Evolutionary conservation across 371 early-diverging fungal genomes (phyloP).

Genomic region (Circinella umbellata): DNA sequence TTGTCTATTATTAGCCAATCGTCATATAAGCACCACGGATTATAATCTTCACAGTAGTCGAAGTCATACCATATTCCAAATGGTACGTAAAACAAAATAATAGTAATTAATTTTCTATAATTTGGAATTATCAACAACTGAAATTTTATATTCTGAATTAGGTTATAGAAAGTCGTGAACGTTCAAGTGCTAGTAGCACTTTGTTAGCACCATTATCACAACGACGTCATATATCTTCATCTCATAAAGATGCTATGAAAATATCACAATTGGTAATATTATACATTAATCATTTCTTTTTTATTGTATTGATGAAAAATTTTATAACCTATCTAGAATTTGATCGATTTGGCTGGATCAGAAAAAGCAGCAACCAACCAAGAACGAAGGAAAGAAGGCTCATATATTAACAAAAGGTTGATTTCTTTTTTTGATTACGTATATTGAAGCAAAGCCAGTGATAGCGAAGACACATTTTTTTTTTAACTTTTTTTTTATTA

Average conservation of each 20-base stretch:
- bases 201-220: not conserved
- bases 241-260: slow-evolving; percentile 57
- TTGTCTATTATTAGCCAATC: slow-evolving; percentile 51
- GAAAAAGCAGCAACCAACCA: slow-evolving; percentile 79
- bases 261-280: slow-evolving; percentile 64
- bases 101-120: not conserved
- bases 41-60: slow-evolving; percentile 88
- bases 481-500: not conserved
- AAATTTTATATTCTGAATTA: not conserved
- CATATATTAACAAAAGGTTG: slow-evolving; percentile 83
- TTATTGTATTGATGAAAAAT: not conserved
- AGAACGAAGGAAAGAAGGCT: slow-evolving; percentile 86
- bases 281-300: not conserved
- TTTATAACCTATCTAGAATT: slow-evolving; percentile 11
- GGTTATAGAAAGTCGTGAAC: slow-evolving; percentile 31
- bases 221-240: not conserved
- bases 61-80: slow-evolving; percentile 91
- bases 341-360: slow-evolving; percentile 74
- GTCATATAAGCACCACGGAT: slow-evolving; percentile 83
- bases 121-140: not conserved
- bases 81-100: slow-evolving; percentile 49
- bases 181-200: slow-evolving; percentile 10
- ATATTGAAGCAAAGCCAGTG: too few relatives aligned
- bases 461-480: too few relatives aligned
- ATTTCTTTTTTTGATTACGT: not conserved